A percentile compares a stretch with the other conserved stretches of the same genome.
These are phyloP conservation scores for Fraxinus sp. DNA, from an alignment of 305 asterid species.

Conservation along the genomic window DNA sequence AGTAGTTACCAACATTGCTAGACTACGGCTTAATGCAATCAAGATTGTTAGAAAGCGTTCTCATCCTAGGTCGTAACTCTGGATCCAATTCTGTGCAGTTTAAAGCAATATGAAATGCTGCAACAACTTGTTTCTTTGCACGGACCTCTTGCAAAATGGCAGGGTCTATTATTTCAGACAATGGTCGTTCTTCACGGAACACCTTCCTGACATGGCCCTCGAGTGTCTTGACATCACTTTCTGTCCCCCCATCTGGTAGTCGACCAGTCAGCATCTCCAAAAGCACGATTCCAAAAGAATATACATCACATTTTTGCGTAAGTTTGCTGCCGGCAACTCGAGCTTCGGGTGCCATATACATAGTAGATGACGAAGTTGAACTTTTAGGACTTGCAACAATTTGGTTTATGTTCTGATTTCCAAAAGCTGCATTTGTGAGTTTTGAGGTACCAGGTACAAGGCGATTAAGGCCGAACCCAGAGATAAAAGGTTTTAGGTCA, in stretches of 20 bases:
- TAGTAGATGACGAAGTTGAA: slow-evolving; percentile 29
- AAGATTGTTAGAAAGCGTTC: slow-evolving; percentile 67
- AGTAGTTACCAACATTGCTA: neutral
- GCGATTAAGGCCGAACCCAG: slow-evolving; percentile 79
- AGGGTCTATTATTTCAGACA: slow-evolving; percentile 81
- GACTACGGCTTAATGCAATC: slow-evolving; percentile 54
- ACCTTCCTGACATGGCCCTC: slow-evolving; percentile 67
- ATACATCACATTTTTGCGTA: slow-evolving; percentile 76
- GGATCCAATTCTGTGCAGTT: slow-evolving; percentile 80
- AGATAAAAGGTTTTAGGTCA: slow-evolving; percentile 64
- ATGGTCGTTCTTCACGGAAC: slow-evolving; percentile 67
- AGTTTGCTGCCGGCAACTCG: slow-evolving; percentile 40
- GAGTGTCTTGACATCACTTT: slow-evolving; percentile 52
- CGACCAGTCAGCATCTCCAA: slow-evolving; percentile 81
- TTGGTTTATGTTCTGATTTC: slow-evolving; percentile 40
- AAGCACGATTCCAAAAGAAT: slow-evolving; percentile 75
- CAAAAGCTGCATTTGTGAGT: slow-evolving; percentile 34
- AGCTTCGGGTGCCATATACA: slow-evolving; percentile 64
- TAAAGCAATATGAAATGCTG: slow-evolving; percentile 70
- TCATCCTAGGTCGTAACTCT: slow-evolving; percentile 86
- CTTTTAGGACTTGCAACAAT: slow-evolving; percentile 29
- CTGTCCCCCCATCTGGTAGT: slow-evolving; percentile 36
- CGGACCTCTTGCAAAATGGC: slow-evolving; percentile 66
- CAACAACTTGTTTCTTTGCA: slow-evolving; percentile 86
- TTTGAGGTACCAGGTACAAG: slow-evolving; percentile 48